Evolutionary conservation across 768 basidiomycete genomes (phyloP), one percentile per base, ranked within the genome.

Genomic region (Termitomyces titanicus): DNA sequence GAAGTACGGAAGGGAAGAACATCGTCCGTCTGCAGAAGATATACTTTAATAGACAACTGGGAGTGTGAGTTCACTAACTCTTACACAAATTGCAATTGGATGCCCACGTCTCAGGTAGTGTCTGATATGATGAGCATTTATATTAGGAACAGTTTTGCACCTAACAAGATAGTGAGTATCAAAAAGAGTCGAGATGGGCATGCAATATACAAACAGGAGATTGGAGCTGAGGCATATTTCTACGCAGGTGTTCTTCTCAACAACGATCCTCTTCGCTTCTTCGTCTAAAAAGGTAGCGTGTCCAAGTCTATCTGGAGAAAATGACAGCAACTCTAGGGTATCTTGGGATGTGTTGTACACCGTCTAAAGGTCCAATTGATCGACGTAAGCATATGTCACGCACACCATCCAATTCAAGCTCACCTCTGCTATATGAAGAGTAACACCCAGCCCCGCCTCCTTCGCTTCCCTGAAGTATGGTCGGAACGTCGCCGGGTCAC

Each of bases 191-290:
- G 20, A 27, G 29, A 22, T 37, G 43, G 59, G 50, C 15, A 9
- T 5, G 7, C 37, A 33, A n/a, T 27, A 24, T 15, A 71, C 85
- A 51, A 65, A 88, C 83, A 91, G 59, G 11, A 93, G 64, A 68
- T 93, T 93, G 0, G 91, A 92, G 17, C 79, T 85, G 27, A 94
- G 76, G 65, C 92, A 94, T 40, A 94, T 85, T 68, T 94, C 92
- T 38, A 93, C 79, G 64, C 83, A 83, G 40, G 80, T 80, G 35
- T 81, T 77, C 24, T 74, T 68, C 33, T 72, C 57, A 51, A 80
- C 69, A 8, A 91, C 87, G 38, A 84, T 65, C 1, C 72, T 68
- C 56, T 81, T 79, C 0, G 83, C 81, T 44, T 82, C 80, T 2
- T 81, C 79, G 55, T 83, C 73, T 22, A 94, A 76, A 69, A 88